phyloP scores from a whole-genome alignment of 1,284 basidiomycete genomes.

The Fomitopsis betulina region DNA sequence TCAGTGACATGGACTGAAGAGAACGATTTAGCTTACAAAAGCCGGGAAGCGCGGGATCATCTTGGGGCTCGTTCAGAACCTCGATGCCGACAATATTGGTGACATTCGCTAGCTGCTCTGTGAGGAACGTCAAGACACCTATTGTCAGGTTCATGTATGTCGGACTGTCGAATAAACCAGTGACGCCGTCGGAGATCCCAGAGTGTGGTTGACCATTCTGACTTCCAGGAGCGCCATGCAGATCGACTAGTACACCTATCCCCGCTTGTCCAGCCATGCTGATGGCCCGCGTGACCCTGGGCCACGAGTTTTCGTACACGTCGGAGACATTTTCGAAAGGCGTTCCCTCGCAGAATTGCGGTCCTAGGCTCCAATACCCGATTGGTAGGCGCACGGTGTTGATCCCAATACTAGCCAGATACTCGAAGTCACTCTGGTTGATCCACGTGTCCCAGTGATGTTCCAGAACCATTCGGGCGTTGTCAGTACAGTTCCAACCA shows the following conservation, averaged over 20 bases:
- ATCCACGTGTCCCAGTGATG: conserved; percentile 81
- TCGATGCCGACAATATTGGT: conserved; percentile 77
- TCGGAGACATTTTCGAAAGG: conserved; percentile 52
- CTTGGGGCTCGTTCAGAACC: conserved; percentile 69
- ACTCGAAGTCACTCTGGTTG: conserved; percentile 58
- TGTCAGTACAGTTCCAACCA: conserved; percentile 43
- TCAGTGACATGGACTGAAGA: not conserved
- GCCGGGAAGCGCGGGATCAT: conserved; percentile 39
- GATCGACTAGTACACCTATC: conserved; percentile 72
- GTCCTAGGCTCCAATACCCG: conserved; percentile 62
- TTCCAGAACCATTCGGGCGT: conserved; percentile 58
- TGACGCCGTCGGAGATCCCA: conserved; percentile 62
- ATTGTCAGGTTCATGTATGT: conserved; percentile 57
- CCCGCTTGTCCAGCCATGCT: conserved; percentile 60
- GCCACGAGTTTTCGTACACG: conserved; percentile 66
- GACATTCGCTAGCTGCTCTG: conserved; percentile 50
- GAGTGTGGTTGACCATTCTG: conserved; percentile 73
- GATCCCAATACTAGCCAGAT: conserved; percentile 59
- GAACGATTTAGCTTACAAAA: conserved; percentile 43
- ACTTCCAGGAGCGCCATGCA: conserved; percentile 72
- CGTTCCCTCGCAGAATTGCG: conserved; percentile 44
- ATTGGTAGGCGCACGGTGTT: conserved; percentile 72
- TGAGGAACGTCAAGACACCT: conserved; percentile 52
- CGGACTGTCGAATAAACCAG: conserved; percentile 48
- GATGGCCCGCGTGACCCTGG: conserved; percentile 56